A percentile compares a stretch with the other conserved stretches of the same genome.
These are phyloP conservation scores for Penicillium parvum DNA, from an alignment of 495 filamentous ascomycete species.

Conservation along the genomic window DNA sequence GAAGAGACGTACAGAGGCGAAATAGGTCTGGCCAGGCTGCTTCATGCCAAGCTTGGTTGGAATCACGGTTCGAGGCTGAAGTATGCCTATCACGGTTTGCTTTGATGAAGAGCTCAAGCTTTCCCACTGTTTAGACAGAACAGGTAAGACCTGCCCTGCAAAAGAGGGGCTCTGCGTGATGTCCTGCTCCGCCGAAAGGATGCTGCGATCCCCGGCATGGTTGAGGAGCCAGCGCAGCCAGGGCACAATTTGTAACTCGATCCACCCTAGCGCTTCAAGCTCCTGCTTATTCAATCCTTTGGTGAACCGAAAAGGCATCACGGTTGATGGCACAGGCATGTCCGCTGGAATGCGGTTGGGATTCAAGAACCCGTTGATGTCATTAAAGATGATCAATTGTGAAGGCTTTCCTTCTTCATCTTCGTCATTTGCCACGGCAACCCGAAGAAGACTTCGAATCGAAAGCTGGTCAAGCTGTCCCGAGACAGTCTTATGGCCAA, in stretches of 20 bases:
- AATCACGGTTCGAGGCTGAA: constrained; percentile 69
- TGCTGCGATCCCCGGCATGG: constrained; percentile 45
- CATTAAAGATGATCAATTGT: constrained; percentile 68
- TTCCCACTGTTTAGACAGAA: constrained; percentile 89
- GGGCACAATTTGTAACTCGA: constrained; percentile 70
- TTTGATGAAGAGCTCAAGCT: constrained; percentile 60
- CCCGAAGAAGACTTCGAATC: constrained; percentile 64
- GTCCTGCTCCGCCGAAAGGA: constrained; percentile 50
- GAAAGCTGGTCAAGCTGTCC: constrained; percentile 62
- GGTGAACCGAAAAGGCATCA: constrained; percentile 77
- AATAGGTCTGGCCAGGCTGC: constrained; percentile 82
- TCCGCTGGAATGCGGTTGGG: constrained; percentile 69
- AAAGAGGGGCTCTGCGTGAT: constrained; percentile 70
- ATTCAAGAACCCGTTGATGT: constrained; percentile 68
- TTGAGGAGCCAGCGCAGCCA: constrained; percentile 79
- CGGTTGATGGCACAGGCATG: constrained; percentile 77
- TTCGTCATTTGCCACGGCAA: constrained; percentile 73
- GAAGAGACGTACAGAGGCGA: constrained; percentile 87
- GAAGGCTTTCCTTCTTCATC: constrained; percentile 55
- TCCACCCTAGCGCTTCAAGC: constrained; percentile 77
- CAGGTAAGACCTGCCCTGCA: constrained; percentile 67
- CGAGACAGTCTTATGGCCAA: constrained; percentile 58
- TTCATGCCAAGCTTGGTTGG: constrained; percentile 91
- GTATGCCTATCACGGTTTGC: constrained; percentile 53
- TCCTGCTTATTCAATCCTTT: constrained; percentile 55